These are phyloP conservation scores for Wickerhamiella hasegawae DNA, from an alignment of 805 yeast species.

Conservation along the genomic window DNA sequence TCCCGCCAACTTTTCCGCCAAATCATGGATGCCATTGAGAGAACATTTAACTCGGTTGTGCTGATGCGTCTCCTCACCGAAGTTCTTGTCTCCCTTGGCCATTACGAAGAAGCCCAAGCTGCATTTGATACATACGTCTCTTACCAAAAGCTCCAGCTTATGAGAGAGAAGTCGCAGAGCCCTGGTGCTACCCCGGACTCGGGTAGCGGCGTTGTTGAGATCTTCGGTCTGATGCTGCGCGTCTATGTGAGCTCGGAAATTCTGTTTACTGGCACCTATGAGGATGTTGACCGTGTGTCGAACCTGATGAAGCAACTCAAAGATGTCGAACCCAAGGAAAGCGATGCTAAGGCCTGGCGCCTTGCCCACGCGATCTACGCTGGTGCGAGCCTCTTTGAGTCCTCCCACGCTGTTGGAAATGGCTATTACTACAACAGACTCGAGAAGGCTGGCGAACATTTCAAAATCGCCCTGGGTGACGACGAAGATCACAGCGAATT, in stretches of 20 bases:
- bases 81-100: conserved; percentile 15
- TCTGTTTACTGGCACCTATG: neutral
- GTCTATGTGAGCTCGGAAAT: conserved; percentile 5
- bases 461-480: conserved; percentile 7
- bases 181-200: conserved; percentile 13
- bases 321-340: neutral
- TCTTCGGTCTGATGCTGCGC: conserved; percentile 10
- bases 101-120: conserved; percentile 19
- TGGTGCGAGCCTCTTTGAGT: conserved; percentile 5
- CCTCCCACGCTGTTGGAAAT: conserved; percentile 8
- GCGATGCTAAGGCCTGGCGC: neutral
- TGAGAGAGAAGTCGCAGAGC: conserved; percentile 14
- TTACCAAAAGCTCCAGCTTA: conserved; percentile 17
- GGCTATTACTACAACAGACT: conserved; percentile 7
- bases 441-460: conserved; percentile 10
- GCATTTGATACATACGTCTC: conserved; percentile 20
- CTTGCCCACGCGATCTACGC: conserved; percentile 7
- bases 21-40: conserved; percentile 10
- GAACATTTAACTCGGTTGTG: conserved; percentile 22
- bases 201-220: conserved; percentile 11
- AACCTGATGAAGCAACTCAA: neutral
- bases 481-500: no score
- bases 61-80: conserved; percentile 19
- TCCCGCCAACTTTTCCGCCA: conserved; percentile 9
- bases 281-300: conserved; percentile 4